Base-by-base conservation (phyloP, 768 basidiomycete genomes). In the Calvatia gigantea region DNA sequence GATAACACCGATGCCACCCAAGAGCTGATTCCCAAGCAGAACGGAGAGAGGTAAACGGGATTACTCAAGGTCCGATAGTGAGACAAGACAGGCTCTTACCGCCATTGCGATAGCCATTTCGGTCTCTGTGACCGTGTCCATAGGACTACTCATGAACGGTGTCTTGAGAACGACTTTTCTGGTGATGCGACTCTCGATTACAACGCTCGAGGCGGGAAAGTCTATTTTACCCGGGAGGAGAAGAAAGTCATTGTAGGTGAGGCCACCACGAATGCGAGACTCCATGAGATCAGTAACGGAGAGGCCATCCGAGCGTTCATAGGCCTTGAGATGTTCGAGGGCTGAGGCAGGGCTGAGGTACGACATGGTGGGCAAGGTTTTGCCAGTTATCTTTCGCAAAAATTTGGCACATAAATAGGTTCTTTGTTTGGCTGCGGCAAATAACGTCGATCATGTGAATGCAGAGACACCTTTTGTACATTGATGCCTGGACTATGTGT, bases 71-170 rank as follows among this genome's bases (percentile, higher is more conserved):
- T 44, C 31, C 11, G 43, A 47, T 37, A 33, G 39, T 51, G 51
- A 56, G 51, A 58, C 23, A 43, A 53, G 31, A 44, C 23, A 43
- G 45, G 44, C 53, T 72, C 88, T 75, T 69, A 94, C 91, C 71
- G 94, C 93, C 81, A 96, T 85, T 47, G 87, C 76, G 67, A 96
- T 93, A 28, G 92, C 93, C 91, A 95, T 96, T 57, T 91, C 85
- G 51, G 81, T 84, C 73, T 98, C 97, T 1, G 97, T 98, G 63
- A 98, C 97, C 42, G 97, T 99, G 75, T 99, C 97, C 97, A 99
- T 99, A 14, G 97, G 96, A 49, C 92, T 95, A 69, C 93, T 96
- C 77, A 98, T 78, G 74, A 99, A 96, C 0, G 96, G 97, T 0
- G 94, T 95, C 75, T 94, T 98, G 64, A 99, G 79, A 39, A 77